These are phyloP conservation scores for Saccharomycopsis fibuligera DNA, from an alignment of 805 yeast genomes.

Conservation along the genomic window DNA sequence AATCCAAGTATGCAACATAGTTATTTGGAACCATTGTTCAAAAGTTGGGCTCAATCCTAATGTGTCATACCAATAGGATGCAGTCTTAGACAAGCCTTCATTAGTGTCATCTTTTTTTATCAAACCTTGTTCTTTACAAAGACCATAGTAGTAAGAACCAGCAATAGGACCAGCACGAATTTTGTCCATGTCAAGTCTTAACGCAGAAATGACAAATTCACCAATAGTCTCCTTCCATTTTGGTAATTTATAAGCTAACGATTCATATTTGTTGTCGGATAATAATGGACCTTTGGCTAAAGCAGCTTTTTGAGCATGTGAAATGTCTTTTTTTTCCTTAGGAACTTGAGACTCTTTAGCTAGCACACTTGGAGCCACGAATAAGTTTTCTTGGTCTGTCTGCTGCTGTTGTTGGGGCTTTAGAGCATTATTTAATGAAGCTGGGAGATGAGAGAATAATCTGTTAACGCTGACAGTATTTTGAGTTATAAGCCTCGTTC, in stretches of 20 bases:
- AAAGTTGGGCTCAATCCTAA: constrained; percentile 78
- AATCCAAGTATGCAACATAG: constrained; percentile 89
- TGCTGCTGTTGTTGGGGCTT: too few species aligned
- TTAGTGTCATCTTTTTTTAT: constrained; percentile 70
- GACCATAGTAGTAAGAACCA: constrained; percentile 79
- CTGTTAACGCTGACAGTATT: too few species aligned
- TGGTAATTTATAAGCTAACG: constrained; percentile 35
- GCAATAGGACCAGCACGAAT: constrained; percentile 92
- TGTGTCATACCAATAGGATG: constrained; percentile 80
- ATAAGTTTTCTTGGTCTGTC: background rate
- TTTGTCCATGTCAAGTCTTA: constrained; percentile 84
- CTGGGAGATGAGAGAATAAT: too few species aligned
- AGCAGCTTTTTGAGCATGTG: constrained; percentile 4
- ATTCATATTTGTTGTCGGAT: constrained; percentile 35
- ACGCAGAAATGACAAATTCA: constrained; percentile 50
- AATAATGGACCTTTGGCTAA: constrained; percentile 22
- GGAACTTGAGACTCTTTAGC: background rate
- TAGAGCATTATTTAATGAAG: too few species aligned
- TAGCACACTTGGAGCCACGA: constrained; percentile 5
- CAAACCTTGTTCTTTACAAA: constrained; percentile 80
- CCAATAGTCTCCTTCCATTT: constrained; percentile 53
- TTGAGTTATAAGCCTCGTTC: too few species aligned
- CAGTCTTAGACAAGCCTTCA: constrained; percentile 71
- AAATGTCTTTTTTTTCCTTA: background rate
- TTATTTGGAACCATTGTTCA: constrained; percentile 94